Percentiles rank a stretch among this genome's conserved stretches.
These are phyloP conservation scores for Blastobotrys robertii DNA, from an alignment of 805 yeast species.

Conservation along the genomic window DNA sequence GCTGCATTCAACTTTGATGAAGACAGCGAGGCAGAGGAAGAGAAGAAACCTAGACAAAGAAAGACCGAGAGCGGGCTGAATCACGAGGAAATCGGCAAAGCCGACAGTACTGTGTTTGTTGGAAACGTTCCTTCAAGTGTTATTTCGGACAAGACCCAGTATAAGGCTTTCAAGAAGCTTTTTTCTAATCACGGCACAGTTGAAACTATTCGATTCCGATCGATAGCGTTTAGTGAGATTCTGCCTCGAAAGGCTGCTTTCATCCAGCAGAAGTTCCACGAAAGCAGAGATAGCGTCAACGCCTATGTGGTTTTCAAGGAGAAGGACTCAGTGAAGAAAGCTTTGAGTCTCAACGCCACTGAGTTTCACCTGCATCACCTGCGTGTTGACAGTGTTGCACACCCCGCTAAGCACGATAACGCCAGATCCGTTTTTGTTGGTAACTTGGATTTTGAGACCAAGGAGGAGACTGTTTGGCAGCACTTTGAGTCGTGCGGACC, in stretches of 20 bases:
- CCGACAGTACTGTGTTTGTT: conserved; percentile 75
- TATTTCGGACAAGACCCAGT: conserved; percentile 50
- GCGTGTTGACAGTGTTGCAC: conserved; percentile 87
- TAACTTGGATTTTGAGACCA: conserved; percentile 84
- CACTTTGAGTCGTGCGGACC: conserved; percentile 61
- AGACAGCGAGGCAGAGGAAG: conserved; percentile 10
- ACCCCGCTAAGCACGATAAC: conserved; percentile 79
- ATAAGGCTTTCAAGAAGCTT: conserved; percentile 55
- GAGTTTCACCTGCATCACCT: conserved; percentile 66
- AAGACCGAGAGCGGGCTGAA: conserved; percentile 39
- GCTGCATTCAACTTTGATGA: conserved; percentile 17
- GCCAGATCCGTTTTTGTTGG: conserved; percentile 86
- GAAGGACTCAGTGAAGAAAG: conserved; percentile 37
- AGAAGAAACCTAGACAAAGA: conserved; percentile 9
- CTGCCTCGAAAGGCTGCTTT: conserved; percentile 90
- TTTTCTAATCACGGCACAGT: conserved; percentile 43
- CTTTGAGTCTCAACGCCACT: conserved; percentile 50
- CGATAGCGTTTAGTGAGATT: conserved; percentile 79
- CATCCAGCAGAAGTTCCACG: conserved; percentile 66
- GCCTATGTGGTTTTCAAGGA: conserved; percentile 72
- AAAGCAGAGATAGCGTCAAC: conserved; percentile 70
- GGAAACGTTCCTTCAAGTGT: conserved; percentile 70
- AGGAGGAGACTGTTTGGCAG: conserved; percentile 81
- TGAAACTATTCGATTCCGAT: conserved; percentile 79
- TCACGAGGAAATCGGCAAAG: conserved; percentile 71